These are phyloP conservation scores for Ceratobasidium theobromae DNA, from an alignment of 1,284 basidiomycete species.

Conservation along the genomic window DNA sequence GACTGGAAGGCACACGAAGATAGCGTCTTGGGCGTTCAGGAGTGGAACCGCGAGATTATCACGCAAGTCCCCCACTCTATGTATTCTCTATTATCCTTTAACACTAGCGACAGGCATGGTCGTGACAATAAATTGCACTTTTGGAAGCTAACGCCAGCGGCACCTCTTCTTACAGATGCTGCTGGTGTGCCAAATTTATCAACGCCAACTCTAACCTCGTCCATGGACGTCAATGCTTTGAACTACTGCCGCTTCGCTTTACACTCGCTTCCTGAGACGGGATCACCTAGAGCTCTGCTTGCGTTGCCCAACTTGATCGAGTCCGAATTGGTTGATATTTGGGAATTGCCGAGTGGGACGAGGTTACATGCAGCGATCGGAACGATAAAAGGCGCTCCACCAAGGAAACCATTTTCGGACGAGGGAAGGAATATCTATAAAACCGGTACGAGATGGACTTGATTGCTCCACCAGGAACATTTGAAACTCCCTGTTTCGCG, in stretches of 20 bases:
- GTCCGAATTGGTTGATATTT: slow-evolving; percentile 80
- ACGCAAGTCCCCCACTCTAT: slow-evolving; percentile 56
- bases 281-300: slow-evolving; percentile 53
- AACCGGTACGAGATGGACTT: not conserved
- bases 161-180: slow-evolving; percentile 54
- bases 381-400: slow-evolving; percentile 45
- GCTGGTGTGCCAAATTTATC: slow-evolving; percentile 54
- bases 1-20: slow-evolving; percentile 79
- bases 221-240: slow-evolving; percentile 82
- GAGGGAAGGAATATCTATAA: slow-evolving; percentile 20
- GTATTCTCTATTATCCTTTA: not conserved
- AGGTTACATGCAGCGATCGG: slow-evolving; percentile 81
- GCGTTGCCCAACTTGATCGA: slow-evolving; percentile 86
- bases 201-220: slow-evolving; percentile 57
- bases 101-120: slow-evolving; percentile 60
- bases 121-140: slow-evolving; percentile 81
- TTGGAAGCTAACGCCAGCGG: slow-evolving; percentile 47
- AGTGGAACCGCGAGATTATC: slow-evolving; percentile 64
- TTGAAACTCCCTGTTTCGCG: slow-evolving; percentile 41
- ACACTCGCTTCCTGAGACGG: slow-evolving; percentile 40
- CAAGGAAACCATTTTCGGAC: slow-evolving; percentile 40
- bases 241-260: slow-evolving; percentile 86
- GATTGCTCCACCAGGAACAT: too few relatives aligned
- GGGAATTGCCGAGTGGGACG: slow-evolving; percentile 62
- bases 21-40: slow-evolving; percentile 71